A percentile compares a stretch with the other conserved stretches of the same genome.
Conservation (phyloP, 2,329 filamentous ascomycete genomes). For the Stachybotrys elegans region DNA sequence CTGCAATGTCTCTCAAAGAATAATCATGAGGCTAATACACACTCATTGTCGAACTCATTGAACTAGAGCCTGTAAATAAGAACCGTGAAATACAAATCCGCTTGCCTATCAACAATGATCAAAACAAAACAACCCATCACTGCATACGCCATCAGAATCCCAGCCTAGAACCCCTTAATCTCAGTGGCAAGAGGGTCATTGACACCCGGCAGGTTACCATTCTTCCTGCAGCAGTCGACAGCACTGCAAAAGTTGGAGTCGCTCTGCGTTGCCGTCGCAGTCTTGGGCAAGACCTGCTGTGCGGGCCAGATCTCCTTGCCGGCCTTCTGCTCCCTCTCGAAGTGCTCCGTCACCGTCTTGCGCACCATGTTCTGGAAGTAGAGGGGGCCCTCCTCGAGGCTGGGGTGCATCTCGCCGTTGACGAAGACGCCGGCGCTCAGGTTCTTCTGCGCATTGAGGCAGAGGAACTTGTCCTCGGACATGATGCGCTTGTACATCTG, state of each 20-base stretch:
- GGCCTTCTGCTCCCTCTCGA: constrained; percentile 37
- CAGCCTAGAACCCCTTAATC: constrained; percentile 1
- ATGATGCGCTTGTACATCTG: constrained; percentile 60
- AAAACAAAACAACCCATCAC: no score
- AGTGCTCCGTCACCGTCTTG: constrained; percentile 41
- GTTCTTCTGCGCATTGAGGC: constrained; percentile 54
- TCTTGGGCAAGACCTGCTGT: constrained; percentile 26
- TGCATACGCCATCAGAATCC: no score
- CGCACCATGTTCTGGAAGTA: constrained; percentile 51
- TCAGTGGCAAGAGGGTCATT: constrained; percentile 1
- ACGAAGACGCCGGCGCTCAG: constrained; percentile 56
- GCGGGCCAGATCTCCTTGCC: constrained; percentile 50
- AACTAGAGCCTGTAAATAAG: no score
- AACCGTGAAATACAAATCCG: no score
- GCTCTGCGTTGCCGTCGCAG: constrained; percentile 16
- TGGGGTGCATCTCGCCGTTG: constrained; percentile 58
- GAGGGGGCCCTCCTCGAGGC: constrained; percentile 53
- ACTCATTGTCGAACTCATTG: no score
- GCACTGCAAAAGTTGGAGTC: constrained; percentile 28
- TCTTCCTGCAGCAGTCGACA: constrained; percentile 25
- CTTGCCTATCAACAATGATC: no score
- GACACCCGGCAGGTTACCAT: constrained; percentile 2
- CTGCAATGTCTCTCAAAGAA: no score
- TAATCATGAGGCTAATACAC: no score
- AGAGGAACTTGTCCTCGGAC: constrained; percentile 60